These are phyloP conservation scores for Mycena amicta DNA, from an alignment of 768 basidiomycete species.

Conservation along the genomic window DNA sequence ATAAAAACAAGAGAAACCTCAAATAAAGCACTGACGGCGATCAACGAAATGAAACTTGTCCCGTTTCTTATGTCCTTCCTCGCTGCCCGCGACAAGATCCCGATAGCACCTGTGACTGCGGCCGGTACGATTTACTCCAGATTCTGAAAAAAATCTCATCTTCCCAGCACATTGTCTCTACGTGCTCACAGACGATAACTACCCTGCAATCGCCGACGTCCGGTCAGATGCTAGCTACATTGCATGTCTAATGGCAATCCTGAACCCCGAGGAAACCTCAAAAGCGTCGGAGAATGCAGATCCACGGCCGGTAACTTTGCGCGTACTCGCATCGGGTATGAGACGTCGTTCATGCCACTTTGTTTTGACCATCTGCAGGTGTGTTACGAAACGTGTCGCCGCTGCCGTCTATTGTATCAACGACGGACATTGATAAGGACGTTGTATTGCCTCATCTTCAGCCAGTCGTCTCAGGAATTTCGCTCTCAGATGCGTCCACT, in stretches of 20 bases:
- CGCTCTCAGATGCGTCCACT: slow-evolving; percentile 52
- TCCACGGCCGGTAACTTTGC: slow-evolving; percentile 54
- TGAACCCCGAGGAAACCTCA: slow-evolving; percentile 39
- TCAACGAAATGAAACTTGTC: slow-evolving; percentile 77
- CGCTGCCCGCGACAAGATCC: slow-evolving; percentile 65
- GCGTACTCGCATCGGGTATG: slow-evolving; percentile 72
- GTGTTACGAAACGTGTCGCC: slow-evolving; percentile 79
- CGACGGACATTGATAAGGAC: slow-evolving; percentile 70
- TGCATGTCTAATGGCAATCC: slow-evolving; percentile 66
- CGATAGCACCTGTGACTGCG: slow-evolving; percentile 71
- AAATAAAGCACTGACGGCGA: slow-evolving; percentile 85
- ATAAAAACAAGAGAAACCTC: slow-evolving; percentile 76
- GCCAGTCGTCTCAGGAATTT: slow-evolving; percentile 63
- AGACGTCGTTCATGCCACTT: slow-evolving; percentile 1
- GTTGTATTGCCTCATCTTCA: slow-evolving; percentile 71
- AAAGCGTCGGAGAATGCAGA: slow-evolving; percentile 39
- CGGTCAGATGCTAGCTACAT: slow-evolving; percentile 61
- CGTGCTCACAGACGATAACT: slow-evolving; percentile 90
- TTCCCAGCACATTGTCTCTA: slow-evolving; percentile 85
- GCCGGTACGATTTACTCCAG: slow-evolving; percentile 58
- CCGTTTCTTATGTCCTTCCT: slow-evolving; percentile 94
- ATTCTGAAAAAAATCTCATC: not conserved
- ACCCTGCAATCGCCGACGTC: slow-evolving; percentile 68
- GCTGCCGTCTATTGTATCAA: slow-evolving; percentile 62
- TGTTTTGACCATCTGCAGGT: slow-evolving; percentile 42